phyloP scores from a whole-genome alignment of 2,329 filamentous ascomycete species.

The Sporothrix variecibatus region DNA sequence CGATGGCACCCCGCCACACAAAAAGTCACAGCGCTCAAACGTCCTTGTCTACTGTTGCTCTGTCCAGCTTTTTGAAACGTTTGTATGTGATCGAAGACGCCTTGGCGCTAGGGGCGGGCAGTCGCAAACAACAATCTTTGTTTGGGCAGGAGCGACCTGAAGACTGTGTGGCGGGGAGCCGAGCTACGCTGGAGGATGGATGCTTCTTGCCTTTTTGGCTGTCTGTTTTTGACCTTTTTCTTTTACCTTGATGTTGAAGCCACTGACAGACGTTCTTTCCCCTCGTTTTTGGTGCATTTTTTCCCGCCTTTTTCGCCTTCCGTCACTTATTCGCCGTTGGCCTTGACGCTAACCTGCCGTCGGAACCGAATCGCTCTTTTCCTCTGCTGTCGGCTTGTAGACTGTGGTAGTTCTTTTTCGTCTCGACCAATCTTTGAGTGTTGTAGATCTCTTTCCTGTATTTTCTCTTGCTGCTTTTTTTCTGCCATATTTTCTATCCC shows the following conservation, averaged over 20 bases:
- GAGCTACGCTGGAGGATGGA: background rate
- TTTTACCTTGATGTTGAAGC: background rate
- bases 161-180: background rate
- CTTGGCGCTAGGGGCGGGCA: background rate
- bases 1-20: background rate
- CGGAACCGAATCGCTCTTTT: conserved; percentile 19
- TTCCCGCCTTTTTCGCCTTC: background rate
- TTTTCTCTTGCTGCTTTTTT: background rate
- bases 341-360: conserved; percentile 2
- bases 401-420: too few relatives aligned
- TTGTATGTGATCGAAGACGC: background rate
- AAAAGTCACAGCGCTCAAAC: background rate
- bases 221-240: background rate
- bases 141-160: background rate
- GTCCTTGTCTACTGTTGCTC: background rate
- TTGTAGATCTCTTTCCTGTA: background rate
- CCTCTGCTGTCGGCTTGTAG: background rate
- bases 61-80: background rate
- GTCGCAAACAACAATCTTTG: background rate
- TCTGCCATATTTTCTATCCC: background rate
- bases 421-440: background rate
- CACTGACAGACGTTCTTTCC: background rate
- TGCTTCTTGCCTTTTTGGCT: background rate
- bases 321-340: background rate
- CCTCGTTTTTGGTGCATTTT: conserved; percentile 2